Conservation (phyloP, 176 grass and related monocot genomes). For the Microstegium vimineum region DNA sequence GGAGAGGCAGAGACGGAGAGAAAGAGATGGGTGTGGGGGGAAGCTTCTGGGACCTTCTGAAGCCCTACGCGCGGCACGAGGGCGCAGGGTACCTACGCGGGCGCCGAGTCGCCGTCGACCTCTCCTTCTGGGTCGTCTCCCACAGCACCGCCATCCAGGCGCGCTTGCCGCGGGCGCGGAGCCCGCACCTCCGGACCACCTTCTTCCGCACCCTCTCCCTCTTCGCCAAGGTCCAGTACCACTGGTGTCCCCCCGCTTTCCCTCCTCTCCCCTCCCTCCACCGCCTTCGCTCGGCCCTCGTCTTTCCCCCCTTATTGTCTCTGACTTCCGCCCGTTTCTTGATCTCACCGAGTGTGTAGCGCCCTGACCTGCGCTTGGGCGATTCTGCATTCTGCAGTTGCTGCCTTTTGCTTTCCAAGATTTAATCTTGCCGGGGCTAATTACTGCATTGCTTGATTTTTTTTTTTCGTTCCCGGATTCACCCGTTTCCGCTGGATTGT, state of each 20-base stretch:
- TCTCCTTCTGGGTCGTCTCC: constrained; percentile 92
- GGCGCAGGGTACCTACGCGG: constrained; percentile 64
- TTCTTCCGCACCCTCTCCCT: constrained; percentile 87
- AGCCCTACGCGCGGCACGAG: constrained; percentile 60
- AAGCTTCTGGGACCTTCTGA: constrained; percentile 83
- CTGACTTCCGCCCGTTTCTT: background rate
- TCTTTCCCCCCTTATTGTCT: background rate
- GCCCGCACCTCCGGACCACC: constrained; percentile 68
- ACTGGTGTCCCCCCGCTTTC: background rate
- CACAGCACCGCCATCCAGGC: constrained; percentile 69
- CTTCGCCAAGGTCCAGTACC: constrained; percentile 69
- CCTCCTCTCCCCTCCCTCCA: background rate
- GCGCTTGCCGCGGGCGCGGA: constrained; percentile 41
- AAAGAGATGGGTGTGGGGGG: constrained; percentile 70
- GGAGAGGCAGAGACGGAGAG: background rate
- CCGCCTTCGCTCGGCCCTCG: background rate
- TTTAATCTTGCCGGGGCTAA: background rate
- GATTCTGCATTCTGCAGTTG: background rate
- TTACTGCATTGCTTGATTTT: background rate
- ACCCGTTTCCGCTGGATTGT: background rate
- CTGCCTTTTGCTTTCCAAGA: background rate
- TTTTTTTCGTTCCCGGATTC: background rate
- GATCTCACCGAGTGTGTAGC: background rate
- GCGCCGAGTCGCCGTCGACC: constrained; percentile 87
- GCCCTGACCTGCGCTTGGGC: background rate